Conservation (phyloP, 2,329 filamentous ascomycete species). For the Aspergillus terreus region DNA sequence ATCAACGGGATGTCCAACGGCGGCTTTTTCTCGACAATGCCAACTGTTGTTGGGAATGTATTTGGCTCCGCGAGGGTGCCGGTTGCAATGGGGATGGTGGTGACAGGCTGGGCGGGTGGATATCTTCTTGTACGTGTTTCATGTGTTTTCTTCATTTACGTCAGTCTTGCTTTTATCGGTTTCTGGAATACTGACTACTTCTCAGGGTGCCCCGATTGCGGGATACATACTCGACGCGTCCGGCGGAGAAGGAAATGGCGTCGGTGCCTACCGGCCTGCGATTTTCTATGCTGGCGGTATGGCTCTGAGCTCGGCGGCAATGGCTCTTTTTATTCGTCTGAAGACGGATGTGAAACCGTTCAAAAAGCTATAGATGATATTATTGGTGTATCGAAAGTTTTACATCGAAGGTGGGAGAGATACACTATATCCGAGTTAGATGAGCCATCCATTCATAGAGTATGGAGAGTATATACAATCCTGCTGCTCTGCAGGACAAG, state of each 20-base stretch:
- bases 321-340: constrained; percentile 44
- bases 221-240: constrained; percentile 57
- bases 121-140: constrained; percentile 54
- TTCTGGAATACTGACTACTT: neutral
- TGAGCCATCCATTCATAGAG: too few relatives aligned
- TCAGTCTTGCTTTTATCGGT: neutral
- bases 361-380: constrained; percentile 30
- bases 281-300: constrained; percentile 61
- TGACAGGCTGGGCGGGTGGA: constrained; percentile 58
- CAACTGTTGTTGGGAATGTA: constrained; percentile 58
- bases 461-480: too few relatives aligned
- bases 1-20: constrained; percentile 61
- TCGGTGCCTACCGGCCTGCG: constrained; percentile 56
- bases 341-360: constrained; percentile 38
- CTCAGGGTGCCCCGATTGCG: constrained; percentile 55
- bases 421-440: too few relatives aligned
- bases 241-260: constrained; percentile 48
- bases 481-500: too few relatives aligned
- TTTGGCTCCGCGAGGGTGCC: constrained; percentile 55
- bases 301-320: constrained; percentile 43
- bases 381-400: neutral
- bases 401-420: too few relatives aligned
- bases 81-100: constrained; percentile 60
- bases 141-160: neutral
- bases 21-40: constrained; percentile 62